These are phyloP conservation scores for Limonium bicolor DNA, from an alignment of 148 eudicot genomes.

Conservation along the genomic window DNA sequence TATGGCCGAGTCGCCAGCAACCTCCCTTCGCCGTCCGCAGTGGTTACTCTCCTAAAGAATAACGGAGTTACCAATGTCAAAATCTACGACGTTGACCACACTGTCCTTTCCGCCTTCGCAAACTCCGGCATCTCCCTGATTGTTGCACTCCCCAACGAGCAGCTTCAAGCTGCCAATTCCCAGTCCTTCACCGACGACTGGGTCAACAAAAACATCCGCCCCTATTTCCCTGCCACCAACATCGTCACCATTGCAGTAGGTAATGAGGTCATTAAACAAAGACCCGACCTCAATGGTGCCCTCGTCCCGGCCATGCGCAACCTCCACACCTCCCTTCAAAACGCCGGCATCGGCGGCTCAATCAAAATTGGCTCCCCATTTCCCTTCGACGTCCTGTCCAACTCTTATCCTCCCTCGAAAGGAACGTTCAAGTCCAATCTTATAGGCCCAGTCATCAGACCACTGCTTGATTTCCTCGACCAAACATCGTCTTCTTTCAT, in stretches of 20 bases:
- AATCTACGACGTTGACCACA: slow-evolving; percentile 30
- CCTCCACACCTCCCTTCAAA: slow-evolving; percentile 31
- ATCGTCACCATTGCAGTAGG: slow-evolving; percentile 35
- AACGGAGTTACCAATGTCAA: slow-evolving; percentile 16
- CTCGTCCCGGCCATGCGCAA: slow-evolving; percentile 25
- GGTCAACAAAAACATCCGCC: slow-evolving; percentile 8
- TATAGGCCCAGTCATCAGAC: slow-evolving; percentile 37
- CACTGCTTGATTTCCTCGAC: slow-evolving; percentile 49
- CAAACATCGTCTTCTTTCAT: slow-evolving; percentile 49
- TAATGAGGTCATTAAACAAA: slow-evolving; percentile 28
- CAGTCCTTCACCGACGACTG: slow-evolving; percentile 19
- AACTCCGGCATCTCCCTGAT: slow-evolving; percentile 19
- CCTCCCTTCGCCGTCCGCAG: slow-evolving; percentile 41
- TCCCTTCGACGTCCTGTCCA: slow-evolving; percentile 39
- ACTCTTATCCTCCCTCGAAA: slow-evolving; percentile 72
- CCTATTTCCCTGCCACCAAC: slow-evolving; percentile 4
- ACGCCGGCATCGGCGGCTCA: slow-evolving; percentile 33
- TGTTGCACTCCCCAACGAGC: slow-evolving; percentile 22
- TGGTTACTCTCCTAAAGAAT: slow-evolving; percentile 17
- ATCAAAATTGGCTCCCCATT: slow-evolving; percentile 70
- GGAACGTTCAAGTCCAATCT: slow-evolving; percentile 51
- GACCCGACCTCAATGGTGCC: slow-evolving; percentile 33
- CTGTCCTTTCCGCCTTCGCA: slow-evolving; percentile 29
- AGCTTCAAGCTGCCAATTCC: slow-evolving; percentile 13
- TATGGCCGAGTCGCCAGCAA: slow-evolving; percentile 58